Evolutionary conservation across 1,139 yeast genomes (phyloP), one percentile per base, ranked within the genome.

Genomic region (Magnusiomyces magnusii): DNA sequence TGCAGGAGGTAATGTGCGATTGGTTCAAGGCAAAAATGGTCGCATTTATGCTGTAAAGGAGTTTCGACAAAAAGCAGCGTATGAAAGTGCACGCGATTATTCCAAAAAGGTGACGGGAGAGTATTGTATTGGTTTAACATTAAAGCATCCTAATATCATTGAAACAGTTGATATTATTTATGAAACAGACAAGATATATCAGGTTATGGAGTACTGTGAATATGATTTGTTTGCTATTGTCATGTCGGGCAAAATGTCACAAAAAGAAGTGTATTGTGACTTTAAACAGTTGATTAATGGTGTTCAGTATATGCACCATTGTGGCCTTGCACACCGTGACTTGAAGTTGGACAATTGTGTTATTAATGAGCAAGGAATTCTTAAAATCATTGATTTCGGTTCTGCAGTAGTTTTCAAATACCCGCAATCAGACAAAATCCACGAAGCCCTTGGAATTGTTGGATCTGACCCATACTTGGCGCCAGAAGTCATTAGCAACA

Each of bases 391-490:
- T 66, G 98, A 92, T 75, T 92, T 91, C 72, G 98, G 98, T 28
- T 86, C 95, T 1, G 96, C 97, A 1, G 97, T 90, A 31, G 96
- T 92, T 2, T 92, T 87, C 73, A 84, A 91, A 51, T 92, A 92
- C 70, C 97, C 97, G 2, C 91, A 89, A 68, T 85, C 90, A 54
- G 88, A 86, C 61, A 85, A 84, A 15, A 76, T 87, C 60, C 89
- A 89, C 59, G 88, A 86, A 69, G 84, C 96, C 1, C 89, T 86
- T 65, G 97, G 97, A 1, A 86, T 91, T 60, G 97, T 91, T 49
- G 97, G 97, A 3, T 86, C 95, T 13, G 97, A 91, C 72, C 97
- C 97, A 13, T 91, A 91, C 70, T 77, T 91, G 65, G 96, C 97
- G 0, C 98, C 98, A 0, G 98, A 92, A 73, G 96, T 92, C 19